A percentile compares a stretch with the other conserved stretches of the same genome.
Conservation (phyloP, 345 rosid species). For the Balakata baccata region DNA sequence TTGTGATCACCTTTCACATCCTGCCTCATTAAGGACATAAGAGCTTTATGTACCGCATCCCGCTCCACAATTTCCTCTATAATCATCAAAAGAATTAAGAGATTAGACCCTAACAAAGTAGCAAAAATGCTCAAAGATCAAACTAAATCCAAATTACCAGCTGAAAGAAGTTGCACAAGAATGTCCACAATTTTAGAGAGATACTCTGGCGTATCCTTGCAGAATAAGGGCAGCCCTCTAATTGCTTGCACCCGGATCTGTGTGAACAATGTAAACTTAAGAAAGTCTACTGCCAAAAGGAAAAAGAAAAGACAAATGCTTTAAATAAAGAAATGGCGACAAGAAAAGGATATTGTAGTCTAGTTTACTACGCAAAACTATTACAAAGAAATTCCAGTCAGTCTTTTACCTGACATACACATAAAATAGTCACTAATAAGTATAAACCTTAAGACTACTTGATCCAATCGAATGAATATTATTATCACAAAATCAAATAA, state of each 20-base stretch:
- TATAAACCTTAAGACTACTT: not conserved
- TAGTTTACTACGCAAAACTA: not conserved
- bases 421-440: not conserved
- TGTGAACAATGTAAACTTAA: not conserved
- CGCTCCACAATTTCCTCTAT: slow-evolving; percentile 90
- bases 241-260: slow-evolving; percentile 99
- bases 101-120: slow-evolving; percentile 8
- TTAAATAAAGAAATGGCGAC: not conserved
- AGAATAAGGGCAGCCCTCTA: slow-evolving; percentile 88
- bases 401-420: not conserved
- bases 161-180: slow-evolving; percentile 71
- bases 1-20: slow-evolving; percentile 79
- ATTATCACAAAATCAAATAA: too few species aligned
- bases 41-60: slow-evolving; percentile 96
- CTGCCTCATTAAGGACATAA: slow-evolving; percentile 91
- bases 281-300: not conserved
- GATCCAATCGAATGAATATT: not conserved
- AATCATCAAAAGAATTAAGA: slow-evolving; percentile 10
- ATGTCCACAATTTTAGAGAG: slow-evolving; percentile 80
- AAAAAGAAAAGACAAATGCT: not conserved
- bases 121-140: not conserved
- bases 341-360: not conserved
- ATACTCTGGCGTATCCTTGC: slow-evolving; percentile 81
- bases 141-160: slow-evolving; percentile 46
- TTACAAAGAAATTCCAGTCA: not conserved